Evolutionary conservation across 2,329 filamentous ascomycete species (phyloP), one percentile per base, ranked within the genome.

Genomic region (Cytospora leucostoma): DNA sequence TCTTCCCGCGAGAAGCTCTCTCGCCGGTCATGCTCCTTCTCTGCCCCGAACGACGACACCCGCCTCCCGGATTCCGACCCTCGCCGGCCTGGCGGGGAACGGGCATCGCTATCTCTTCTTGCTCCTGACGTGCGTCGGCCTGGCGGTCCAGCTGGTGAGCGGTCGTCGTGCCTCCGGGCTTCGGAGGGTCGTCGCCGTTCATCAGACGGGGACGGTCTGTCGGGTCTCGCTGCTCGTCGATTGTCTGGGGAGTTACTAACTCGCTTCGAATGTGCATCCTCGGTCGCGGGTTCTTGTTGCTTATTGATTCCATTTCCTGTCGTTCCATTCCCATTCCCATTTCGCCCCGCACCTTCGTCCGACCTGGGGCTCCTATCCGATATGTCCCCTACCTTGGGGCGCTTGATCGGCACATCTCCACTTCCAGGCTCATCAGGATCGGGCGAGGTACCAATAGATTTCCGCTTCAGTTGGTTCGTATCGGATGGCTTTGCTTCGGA

Each of bases 1-100:
- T 98, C 94, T 71, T 96, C 90, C 63, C 87, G 79, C 34, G 80
- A 77, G 58, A 82, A 76, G 62, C 74, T 79, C 67, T 74, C 77
- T 57, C 80, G 77, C 57, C 76, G 74, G 59, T 76, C 71, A 61
- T 70, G 56, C 35, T 66, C 54, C 60, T 62, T 54, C 19, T 65
- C 64, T 33, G 38, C 32, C 13, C 54, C 21, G 21, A 40, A 38
- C 15, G 51, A 47, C 49, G 49, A 55, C 61, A 33, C 66, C 38
- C 55, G 67, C 64, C 38, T 67, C 58, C 19, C 37, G 56, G 7
- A 63, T 33, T 58, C 65, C 2, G 65, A 65, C 27, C 49, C 59
- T 12, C 60, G 63, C 17, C 61, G 57, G 32, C 12, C 44, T 37
- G 10, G 37, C 8, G 37, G 32, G 13, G 38, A 12, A 11, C 55